Base-by-base conservation (phyloP, 164 flowering plant species). In the Echeveria elegans region DNA sequence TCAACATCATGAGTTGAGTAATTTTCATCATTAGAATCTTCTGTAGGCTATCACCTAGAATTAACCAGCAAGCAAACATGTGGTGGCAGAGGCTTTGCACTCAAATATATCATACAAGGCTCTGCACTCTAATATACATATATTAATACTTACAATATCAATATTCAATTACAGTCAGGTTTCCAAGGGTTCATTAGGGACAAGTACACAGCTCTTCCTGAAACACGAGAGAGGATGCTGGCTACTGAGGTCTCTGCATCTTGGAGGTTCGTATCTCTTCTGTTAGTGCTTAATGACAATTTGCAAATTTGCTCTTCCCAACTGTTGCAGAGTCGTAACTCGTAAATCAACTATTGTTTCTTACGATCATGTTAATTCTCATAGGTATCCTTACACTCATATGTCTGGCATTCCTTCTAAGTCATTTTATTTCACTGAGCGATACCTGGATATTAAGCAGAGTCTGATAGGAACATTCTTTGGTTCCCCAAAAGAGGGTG, bases 151-250 rank as follows among this genome's bases (percentile, higher is more conserved):
- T n/a, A n/a, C 31, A 56, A 28, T 56, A 26, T 26, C 16, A 12
- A 26, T 28, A 26, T 56, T 56, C 29, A 53, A 56, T 26, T 28
- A 38, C 86, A 92, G 98, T 92, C 99, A 18, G 98, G 99, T 41
- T 95, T 95, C 86, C 98, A 90, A 79, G 95, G 97, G 66, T 95
- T 87, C 70, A 66, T 92, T 30, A 80, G 87, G 77, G 99, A 95
- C 71, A 76, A 84, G 52, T 85, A 88, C 80, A 95, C 99, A 0
- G 79, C 74, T 66, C 79, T 95, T 52, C 92, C 96, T 62, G 99
- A 95, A 66, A 88, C 99, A 66, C 82, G 77, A 31, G 99, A 95
- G 72, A 92, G 99, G 74, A 79, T 92, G 73, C 77, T 95, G 45
- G 99, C 97, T 37, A 95, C 99, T 12, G 98, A 92, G 69, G 87